Percentiles rank a stretch among this genome's conserved stretches.
Evolutionary conservation across 2,329 filamentous ascomycete genomes (phyloP).

Genomic region (Chrysoporthe deuterocubensis): DNA sequence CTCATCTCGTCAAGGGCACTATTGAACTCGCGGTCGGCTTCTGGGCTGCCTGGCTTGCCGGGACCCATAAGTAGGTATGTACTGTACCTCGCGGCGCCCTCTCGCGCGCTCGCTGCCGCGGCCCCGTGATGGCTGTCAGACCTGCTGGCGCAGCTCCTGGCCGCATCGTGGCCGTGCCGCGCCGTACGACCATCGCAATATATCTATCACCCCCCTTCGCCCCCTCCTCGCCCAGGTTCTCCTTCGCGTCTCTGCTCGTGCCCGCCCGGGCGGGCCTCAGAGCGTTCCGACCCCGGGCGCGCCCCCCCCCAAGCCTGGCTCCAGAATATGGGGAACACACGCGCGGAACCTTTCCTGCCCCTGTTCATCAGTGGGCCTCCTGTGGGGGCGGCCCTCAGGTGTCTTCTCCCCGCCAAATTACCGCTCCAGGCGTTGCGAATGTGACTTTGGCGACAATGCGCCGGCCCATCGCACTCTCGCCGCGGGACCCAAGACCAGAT

Average conservation of each 20-base stretch:
- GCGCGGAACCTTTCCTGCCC: constrained; percentile 25
- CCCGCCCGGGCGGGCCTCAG: neutral
- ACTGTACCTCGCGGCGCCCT: neutral
- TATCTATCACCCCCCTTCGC: too few species aligned
- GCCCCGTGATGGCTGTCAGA: neutral
- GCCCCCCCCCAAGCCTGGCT: too few species aligned
- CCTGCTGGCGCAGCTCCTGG: neutral
- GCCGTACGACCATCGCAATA: neutral
- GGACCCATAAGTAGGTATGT: neutral
- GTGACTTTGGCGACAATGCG: neutral
- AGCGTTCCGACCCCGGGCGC: neutral
- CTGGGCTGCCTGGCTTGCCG: neutral
- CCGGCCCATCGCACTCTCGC: neutral
- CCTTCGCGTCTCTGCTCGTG: neutral
- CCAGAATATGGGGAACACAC: neutral
- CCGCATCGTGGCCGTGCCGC: neutral
- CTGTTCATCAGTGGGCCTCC: constrained; percentile 7
- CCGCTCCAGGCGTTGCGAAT: constrained; percentile 6
- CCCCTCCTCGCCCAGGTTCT: neutral
- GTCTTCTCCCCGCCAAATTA: constrained; percentile 3
- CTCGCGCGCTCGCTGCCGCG: neutral
- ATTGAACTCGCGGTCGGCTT: neutral
- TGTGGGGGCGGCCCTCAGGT: neutral
- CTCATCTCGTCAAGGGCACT: constrained; percentile 5
- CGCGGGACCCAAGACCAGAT: neutral